These are phyloP conservation scores for Penicillium parvum DNA, from an alignment of 495 filamentous ascomycete genomes.

Conservation along the genomic window DNA sequence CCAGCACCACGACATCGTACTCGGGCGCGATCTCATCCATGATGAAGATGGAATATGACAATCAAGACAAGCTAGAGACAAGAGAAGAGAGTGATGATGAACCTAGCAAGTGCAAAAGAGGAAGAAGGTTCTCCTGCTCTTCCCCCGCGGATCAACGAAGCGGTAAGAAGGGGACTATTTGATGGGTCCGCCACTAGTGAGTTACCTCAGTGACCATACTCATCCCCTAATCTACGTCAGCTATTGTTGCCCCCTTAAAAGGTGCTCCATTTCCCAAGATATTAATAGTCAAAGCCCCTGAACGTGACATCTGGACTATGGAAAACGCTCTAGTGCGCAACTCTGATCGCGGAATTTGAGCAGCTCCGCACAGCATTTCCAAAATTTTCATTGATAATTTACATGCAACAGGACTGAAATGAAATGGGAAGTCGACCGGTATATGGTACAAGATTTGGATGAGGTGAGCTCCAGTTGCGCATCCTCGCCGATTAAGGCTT, in stretches of 20 bases:
- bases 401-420: conserved; percentile 8
- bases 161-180: conserved; percentile 32
- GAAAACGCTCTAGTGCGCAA: too few species aligned
- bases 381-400: conserved; percentile 13
- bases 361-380: not conserved
- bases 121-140: conserved; percentile 16
- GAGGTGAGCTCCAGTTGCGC: not conserved
- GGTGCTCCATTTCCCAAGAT: not conserved
- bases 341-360: too few species aligned
- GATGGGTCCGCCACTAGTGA: conserved; percentile 30
- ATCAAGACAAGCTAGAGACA: conserved; percentile 7
- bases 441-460: conserved; percentile 10
- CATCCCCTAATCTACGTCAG: not conserved
- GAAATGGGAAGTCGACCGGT: conserved; percentile 3
- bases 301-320: too few species aligned
- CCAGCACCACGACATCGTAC: conserved; percentile 97
- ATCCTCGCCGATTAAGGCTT: conserved; percentile 8
- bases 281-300: not conserved
- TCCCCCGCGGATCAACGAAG: conserved; percentile 32
- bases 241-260: not conserved
- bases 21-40: conserved; percentile 97
- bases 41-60: conserved; percentile 22
- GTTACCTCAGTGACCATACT: conserved; percentile 12
- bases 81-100: conserved; percentile 13
- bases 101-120: conserved; percentile 16